Conservation (phyloP, 345 rosid species). For the Populus euphratica region DNA sequence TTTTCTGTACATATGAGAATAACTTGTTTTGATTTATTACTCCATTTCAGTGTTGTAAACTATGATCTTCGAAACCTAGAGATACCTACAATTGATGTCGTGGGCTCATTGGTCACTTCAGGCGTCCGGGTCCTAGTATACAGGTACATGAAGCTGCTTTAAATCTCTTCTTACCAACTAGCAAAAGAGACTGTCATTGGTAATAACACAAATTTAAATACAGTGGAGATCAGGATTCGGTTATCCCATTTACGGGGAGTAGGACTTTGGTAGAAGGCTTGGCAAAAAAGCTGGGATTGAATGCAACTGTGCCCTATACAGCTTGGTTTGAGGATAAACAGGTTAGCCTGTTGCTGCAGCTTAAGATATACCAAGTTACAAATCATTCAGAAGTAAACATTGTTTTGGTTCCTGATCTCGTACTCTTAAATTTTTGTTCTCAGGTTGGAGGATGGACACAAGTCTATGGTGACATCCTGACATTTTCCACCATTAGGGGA, state of each 20-base stretch:
- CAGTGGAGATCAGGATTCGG: slow-evolving; percentile 27
- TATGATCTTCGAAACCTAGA: slow-evolving; percentile 5
- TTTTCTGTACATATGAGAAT: not conserved
- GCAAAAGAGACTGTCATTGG: not conserved
- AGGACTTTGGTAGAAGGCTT: slow-evolving; percentile 11
- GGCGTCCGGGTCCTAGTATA: slow-evolving; percentile 20
- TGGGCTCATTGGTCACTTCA: slow-evolving; percentile 17
- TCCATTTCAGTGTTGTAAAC: not conserved
- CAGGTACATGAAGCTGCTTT: slow-evolving; percentile 1
- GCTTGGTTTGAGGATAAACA: slow-evolving; percentile 8
- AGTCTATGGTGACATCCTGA: not conserved
- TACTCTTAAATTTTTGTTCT: not conserved
- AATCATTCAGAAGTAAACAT: not conserved
- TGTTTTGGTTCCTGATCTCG: not conserved
- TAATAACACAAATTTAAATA: not conserved
- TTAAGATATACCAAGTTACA: not conserved
- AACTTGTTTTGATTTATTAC: not conserved
- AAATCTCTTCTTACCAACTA: not conserved
- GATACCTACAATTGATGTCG: slow-evolving; percentile 22
- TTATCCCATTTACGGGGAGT: slow-evolving; percentile 6
- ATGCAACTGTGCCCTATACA: not conserved
- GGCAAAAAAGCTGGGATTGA: slow-evolving; percentile 11
- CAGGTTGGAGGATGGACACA: not conserved
- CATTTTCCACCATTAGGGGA: not conserved
- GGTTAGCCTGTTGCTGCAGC: not conserved